A percentile compares a stretch with the other conserved stretches of the same genome.
phyloP scores from a whole-genome alignment of 2,329 filamentous ascomycete genomes.

The Penicillium sp. region DNA sequence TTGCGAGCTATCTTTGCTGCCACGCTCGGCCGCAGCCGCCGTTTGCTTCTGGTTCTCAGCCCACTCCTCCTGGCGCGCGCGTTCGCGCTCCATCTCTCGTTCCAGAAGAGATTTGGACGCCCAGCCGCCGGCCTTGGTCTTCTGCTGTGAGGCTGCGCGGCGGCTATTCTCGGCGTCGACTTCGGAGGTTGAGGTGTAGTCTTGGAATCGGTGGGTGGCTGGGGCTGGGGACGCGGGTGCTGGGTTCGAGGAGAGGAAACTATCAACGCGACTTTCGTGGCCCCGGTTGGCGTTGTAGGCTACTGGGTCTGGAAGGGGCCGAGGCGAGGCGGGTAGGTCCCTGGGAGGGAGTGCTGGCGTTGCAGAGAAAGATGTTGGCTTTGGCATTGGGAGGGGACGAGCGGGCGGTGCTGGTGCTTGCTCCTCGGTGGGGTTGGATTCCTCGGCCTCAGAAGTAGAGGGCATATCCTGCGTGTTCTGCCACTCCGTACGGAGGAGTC shows the following conservation, averaged over 20 bases:
- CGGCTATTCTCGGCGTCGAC: constrained; percentile 55
- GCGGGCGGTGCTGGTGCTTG: constrained; percentile 24
- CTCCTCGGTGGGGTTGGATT: constrained; percentile 9
- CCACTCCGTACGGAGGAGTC: constrained; percentile 58
- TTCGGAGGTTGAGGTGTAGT: constrained; percentile 53
- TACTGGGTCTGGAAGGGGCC: constrained; percentile 48
- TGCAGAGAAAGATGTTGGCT: constrained; percentile 9
- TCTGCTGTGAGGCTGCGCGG: constrained; percentile 53
- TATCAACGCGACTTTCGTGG: constrained; percentile 50
- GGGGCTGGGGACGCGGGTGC: constrained; percentile 44
- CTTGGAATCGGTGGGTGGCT: constrained; percentile 41
- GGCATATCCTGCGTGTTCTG: constrained; percentile 39
- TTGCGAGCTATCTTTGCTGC: constrained; percentile 39
- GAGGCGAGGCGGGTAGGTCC: constrained; percentile 28
- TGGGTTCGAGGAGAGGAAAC: constrained; percentile 54
- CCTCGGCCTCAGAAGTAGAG: constrained; percentile 14
- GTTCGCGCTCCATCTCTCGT: constrained; percentile 65
- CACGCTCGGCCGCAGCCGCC: constrained; percentile 44
- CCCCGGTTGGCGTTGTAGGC: constrained; percentile 30
- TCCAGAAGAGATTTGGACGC: constrained; percentile 62
- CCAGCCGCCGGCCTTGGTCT: constrained; percentile 59
- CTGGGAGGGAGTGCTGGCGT: constrained; percentile 10
- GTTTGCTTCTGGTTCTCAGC: constrained; percentile 57
- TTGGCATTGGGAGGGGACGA: constrained; percentile 31
- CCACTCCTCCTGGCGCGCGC: constrained; percentile 63